Percentiles rank a stretch among this genome's conserved stretches.
phyloP scores from a whole-genome alignment of 208 protist genomes.

The Trypanosoma lewisi region DNA sequence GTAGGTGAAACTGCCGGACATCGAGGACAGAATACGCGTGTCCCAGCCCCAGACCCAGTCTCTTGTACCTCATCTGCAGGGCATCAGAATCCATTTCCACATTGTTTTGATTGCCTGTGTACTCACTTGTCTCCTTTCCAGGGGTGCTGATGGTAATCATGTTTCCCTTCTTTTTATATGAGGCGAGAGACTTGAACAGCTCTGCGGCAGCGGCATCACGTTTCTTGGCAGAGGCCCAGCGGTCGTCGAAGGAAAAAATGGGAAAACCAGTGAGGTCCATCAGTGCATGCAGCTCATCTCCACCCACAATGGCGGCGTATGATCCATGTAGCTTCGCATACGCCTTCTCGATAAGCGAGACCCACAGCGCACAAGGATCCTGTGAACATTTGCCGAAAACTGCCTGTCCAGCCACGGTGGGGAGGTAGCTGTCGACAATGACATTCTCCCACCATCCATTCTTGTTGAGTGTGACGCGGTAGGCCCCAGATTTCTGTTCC shows the following conservation, averaged over 20 bases:
- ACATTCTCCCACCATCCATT: neutral
- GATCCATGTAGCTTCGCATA: no score
- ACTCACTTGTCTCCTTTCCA: constrained; percentile 27
- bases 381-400: neutral
- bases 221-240: no score
- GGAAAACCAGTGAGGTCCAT: no score
- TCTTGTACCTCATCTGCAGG: constrained; percentile 18
- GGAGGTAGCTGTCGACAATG: neutral
- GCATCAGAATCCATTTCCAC: neutral
- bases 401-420: neutral
- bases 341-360: no score
- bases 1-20: constrained; percentile 18
- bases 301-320: no score
- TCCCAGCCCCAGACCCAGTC: constrained; percentile 11
- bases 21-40: constrained; percentile 27
- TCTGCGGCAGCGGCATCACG: no score
- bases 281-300: no score
- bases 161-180: constrained; percentile 52
- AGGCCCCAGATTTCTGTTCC: neutral
- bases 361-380: no score
- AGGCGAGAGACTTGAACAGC: constrained; percentile 46
- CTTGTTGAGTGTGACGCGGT: neutral
- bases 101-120: constrained; percentile 15
- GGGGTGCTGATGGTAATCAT: constrained; percentile 61
- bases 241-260: no score